Conservation (phyloP, 2,329 filamentous ascomycete species). For the Graphiopsis chlorocephala region DNA sequence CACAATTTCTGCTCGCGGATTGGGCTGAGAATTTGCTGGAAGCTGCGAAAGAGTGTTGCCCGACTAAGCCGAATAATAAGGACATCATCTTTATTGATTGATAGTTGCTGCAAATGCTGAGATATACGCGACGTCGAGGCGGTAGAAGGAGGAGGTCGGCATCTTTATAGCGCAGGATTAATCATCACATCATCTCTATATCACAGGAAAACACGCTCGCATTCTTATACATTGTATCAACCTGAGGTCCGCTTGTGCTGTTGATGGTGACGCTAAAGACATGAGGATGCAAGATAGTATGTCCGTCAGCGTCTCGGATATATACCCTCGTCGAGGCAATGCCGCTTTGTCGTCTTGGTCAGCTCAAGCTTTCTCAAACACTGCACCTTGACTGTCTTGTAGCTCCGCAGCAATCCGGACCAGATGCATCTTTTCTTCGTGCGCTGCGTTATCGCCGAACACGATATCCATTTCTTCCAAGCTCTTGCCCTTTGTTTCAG, state of each 20-base stretch:
- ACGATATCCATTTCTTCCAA: conserved; percentile 6
- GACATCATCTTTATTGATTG: background rate
- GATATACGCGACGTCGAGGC: background rate
- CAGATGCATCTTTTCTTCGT: conserved; percentile 1
- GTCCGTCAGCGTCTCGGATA: background rate
- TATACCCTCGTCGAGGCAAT: background rate
- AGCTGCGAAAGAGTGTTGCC: background rate
- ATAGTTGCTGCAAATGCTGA: background rate
- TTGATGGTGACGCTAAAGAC: background rate
- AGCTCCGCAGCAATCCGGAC: conserved; percentile 7
- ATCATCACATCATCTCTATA: background rate
- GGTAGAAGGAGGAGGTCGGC: background rate
- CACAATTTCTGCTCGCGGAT: background rate
- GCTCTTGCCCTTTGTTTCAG: conserved; percentile 2
- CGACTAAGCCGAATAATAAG: background rate
- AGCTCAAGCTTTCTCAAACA: background rate
- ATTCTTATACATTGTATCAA: background rate
- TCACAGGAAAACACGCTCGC: background rate
- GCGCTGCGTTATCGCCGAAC: conserved; percentile 3
- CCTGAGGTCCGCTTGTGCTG: background rate
- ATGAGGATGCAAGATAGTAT: too few species aligned
- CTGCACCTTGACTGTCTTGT: background rate
- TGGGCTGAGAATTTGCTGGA: background rate
- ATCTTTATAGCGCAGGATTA: background rate
- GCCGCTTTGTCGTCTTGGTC: background rate